These are phyloP conservation scores for Pisolithus albus DNA, from an alignment of 768 basidiomycete species.

Conservation along the genomic window DNA sequence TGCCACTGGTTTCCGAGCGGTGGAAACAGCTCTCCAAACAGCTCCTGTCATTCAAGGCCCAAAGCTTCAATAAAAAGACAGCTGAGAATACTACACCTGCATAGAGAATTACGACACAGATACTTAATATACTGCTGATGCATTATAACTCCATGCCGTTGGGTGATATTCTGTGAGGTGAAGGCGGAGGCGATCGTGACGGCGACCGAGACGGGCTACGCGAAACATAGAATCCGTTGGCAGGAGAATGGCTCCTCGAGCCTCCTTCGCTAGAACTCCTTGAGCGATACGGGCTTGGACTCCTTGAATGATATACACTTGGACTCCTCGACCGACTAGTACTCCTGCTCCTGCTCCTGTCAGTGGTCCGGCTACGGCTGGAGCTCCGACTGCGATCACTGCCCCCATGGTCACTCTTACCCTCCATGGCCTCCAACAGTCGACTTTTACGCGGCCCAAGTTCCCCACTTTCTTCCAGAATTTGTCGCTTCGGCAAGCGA, in stretches of 20 bases:
- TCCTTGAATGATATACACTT: constrained; percentile 9
- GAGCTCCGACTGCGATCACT: constrained; percentile 36
- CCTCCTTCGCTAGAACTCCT: constrained; percentile 17
- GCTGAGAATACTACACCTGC: constrained; percentile 10
- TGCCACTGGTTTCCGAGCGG: constrained; percentile 63
- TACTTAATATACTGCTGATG: constrained; percentile 2
- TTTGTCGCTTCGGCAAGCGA: constrained; percentile 74
- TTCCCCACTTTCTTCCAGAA: constrained; percentile 89
- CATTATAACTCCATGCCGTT: constrained; percentile 39
- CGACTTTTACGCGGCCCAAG: constrained; percentile 80
- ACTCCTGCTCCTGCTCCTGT: constrained; percentile 20
- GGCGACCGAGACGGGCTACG: constrained; percentile 53
- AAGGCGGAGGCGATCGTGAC: constrained; percentile 31
- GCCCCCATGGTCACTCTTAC: constrained; percentile 46
- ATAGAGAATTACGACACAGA: constrained; percentile 9
- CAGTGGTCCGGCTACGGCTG: constrained; percentile 16
- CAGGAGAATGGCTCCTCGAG: constrained; percentile 27
- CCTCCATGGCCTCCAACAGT: constrained; percentile 84
- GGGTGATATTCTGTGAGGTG: constrained; percentile 53
- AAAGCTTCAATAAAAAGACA: constrained; percentile 26
- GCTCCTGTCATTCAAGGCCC: constrained; percentile 45
- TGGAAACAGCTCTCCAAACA: constrained; percentile 62
- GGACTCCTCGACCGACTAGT: constrained; percentile 23
- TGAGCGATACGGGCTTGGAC: constrained; percentile 17
- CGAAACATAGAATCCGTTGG: constrained; percentile 55